phyloP scores from a whole-genome alignment of 371 early-diverging fungal genomes.

The Globomyces sp. region DNA sequence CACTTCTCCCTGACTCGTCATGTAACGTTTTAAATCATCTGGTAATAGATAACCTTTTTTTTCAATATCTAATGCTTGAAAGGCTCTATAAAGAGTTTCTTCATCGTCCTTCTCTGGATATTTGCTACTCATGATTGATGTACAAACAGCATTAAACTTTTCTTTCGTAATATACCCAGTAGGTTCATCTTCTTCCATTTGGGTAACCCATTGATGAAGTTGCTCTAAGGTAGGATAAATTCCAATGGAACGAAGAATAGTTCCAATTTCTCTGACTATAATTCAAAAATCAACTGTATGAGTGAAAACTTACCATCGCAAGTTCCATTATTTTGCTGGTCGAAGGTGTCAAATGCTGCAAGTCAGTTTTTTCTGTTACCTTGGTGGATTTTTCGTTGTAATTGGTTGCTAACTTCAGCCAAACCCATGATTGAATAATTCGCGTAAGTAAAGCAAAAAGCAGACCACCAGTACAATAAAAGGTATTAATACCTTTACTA shows the following conservation, averaged over 20 bases:
- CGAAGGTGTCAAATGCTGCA: slow-evolving; percentile 45
- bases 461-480: no score
- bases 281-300: neutral
- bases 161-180: slow-evolving; percentile 41
- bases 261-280: slow-evolving; percentile 43
- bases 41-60: slow-evolving; percentile 44
- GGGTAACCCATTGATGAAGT: slow-evolving; percentile 37
- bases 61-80: slow-evolving; percentile 41
- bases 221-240: slow-evolving; percentile 45
- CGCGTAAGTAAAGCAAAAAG: no score
- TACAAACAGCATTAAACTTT: slow-evolving; percentile 30
- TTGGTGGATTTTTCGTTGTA: no score
- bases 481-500: no score
- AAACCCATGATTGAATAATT: no score
- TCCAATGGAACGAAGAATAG: slow-evolving; percentile 43
- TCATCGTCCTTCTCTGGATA: slow-evolving; percentile 33
- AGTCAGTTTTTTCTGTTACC: no score
- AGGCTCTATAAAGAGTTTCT: slow-evolving; percentile 48
- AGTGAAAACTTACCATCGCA: slow-evolving; percentile 37
- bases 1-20: slow-evolving; percentile 60
- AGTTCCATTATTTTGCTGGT: slow-evolving; percentile 42
- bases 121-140: slow-evolving; percentile 24
- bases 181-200: slow-evolving; percentile 51
- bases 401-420: no score
- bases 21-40: slow-evolving; percentile 55